Evolutionary conservation across 192 early-diverging fungal genomes (phyloP).

Genomic region (Dimargaris cristalligena): DNA sequence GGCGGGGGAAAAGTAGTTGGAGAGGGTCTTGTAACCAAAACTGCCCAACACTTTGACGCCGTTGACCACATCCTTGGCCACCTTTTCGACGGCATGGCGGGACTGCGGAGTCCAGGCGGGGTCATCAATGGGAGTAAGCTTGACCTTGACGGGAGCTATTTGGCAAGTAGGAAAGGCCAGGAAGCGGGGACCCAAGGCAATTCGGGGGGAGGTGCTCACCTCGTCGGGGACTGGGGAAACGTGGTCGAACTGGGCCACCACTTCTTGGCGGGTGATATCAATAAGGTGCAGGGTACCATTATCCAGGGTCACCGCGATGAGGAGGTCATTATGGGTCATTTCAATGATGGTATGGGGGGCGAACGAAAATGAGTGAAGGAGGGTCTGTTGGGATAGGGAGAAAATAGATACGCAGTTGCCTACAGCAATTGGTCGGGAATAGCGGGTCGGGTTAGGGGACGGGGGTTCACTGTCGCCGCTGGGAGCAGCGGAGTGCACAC

Average conservation of each 20-base stretch:
- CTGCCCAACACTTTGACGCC: conserved; percentile 58
- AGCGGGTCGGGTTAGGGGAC: not conserved
- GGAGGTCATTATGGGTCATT: not conserved
- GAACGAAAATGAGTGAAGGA: not conserved
- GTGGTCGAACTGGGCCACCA: not conserved
- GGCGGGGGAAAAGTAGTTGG: not conserved
- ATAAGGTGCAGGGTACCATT: not conserved
- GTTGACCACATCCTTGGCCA: conserved; percentile 61
- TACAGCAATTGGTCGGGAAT: no score
- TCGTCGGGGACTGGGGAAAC: conserved; percentile 15
- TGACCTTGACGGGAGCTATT: conserved; percentile 16
- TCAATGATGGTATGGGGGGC: not conserved
- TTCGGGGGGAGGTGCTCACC: conserved; percentile 21
- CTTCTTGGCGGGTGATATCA: not conserved
- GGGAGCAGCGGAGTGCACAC: not conserved
- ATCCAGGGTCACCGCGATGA: not conserved
- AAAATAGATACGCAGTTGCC: not conserved
- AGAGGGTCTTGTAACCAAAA: conserved; percentile 6
- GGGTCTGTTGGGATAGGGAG: not conserved
- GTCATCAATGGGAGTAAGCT: conserved; percentile 7
- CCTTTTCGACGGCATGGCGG: conserved; percentile 24
- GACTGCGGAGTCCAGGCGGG: conserved; percentile 8
- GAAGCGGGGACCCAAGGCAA: conserved; percentile 44
- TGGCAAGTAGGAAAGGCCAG: conserved; percentile 52
- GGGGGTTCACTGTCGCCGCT: no score